Evolutionary conservation across 352 stramenopile species (phyloP).

Genomic region (Phytophthora pini): DNA sequence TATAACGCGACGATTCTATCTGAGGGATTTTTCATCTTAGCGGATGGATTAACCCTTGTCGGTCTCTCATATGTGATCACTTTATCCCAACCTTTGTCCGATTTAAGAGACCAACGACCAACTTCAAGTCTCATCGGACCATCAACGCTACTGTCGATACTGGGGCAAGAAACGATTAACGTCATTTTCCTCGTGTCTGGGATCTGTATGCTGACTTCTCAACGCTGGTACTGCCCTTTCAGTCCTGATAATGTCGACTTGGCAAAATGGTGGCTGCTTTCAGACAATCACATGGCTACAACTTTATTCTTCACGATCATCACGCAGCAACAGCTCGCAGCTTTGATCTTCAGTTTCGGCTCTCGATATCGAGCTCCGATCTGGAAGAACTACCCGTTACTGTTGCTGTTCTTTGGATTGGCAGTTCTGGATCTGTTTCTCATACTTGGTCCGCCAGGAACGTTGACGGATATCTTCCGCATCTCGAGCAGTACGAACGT

Average conservation of each 20-base stretch:
- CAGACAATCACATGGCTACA: constrained; percentile 52
- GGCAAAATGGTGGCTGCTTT: constrained; percentile 56
- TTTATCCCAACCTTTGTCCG: constrained; percentile 55
- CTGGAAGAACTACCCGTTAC: constrained; percentile 47
- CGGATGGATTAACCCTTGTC: constrained; percentile 71
- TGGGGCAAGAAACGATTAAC: constrained; percentile 66
- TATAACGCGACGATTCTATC: constrained; percentile 76
- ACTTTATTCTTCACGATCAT: constrained; percentile 41
- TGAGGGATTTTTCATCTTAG: constrained; percentile 76
- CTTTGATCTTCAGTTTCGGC: constrained; percentile 52
- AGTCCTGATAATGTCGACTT: constrained; percentile 43
- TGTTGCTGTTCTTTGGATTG: constrained; percentile 32
- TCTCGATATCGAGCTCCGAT: constrained; percentile 51
- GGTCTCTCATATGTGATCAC: constrained; percentile 78
- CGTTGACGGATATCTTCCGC: constrained; percentile 51
- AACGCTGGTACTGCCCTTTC: constrained; percentile 58
- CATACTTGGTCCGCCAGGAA: constrained; percentile 41
- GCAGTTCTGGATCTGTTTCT: constrained; percentile 45
- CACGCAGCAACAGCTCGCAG: constrained; percentile 35
- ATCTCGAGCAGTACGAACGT: constrained; percentile 57
- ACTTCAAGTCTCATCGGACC: constrained; percentile 75
- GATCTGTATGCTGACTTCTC: constrained; percentile 43
- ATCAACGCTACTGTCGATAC: constrained; percentile 47
- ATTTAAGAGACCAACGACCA: constrained; percentile 27
- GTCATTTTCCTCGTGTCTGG: constrained; percentile 47